These are phyloP conservation scores for Populus simonii DNA, from an alignment of 345 rosid genomes.

Conservation along the genomic window DNA sequence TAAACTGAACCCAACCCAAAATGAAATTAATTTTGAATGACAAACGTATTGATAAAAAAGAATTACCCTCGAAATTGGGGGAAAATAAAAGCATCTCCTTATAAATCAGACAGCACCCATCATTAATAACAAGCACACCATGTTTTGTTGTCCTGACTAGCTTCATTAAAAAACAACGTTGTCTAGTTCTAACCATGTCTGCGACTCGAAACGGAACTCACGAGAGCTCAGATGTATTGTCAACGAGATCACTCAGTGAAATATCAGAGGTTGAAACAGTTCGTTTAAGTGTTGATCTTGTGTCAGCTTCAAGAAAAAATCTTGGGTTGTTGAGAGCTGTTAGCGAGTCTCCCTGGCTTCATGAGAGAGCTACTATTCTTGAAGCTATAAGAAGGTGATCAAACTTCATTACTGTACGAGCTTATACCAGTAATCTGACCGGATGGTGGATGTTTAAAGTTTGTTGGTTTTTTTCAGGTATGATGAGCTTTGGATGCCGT, in stretches of 20 bases:
- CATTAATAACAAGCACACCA: background rate
- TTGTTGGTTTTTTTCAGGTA: conserved; percentile 44
- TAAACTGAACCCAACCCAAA: no score
- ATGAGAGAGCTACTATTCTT: conserved; percentile 40
- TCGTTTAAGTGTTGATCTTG: conserved; percentile 58
- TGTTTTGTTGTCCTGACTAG: background rate
- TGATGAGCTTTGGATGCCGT: conserved; percentile 94
- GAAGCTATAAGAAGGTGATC: conserved; percentile 78
- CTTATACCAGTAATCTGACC: conserved; percentile 6
- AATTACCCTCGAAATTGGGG: no score
- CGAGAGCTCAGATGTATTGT: conserved; percentile 27
- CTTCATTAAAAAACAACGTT: background rate
- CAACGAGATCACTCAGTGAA: conserved; percentile 56
- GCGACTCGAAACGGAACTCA: background rate
- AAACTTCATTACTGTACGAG: background rate
- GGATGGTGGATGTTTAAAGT: background rate
- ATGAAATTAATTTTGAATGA: no score
- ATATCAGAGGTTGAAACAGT: conserved; percentile 51
- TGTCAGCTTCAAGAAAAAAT: conserved; percentile 61
- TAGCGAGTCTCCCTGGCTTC: conserved; percentile 64
- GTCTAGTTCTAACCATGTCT: background rate
- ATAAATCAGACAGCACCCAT: background rate
- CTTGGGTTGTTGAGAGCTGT: conserved; percentile 58
- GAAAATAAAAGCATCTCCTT: background rate
- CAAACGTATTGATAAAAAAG: no score